phyloP scores from a whole-genome alignment of 495 filamentous ascomycete species.

The Xylaria scruposa region DNA sequence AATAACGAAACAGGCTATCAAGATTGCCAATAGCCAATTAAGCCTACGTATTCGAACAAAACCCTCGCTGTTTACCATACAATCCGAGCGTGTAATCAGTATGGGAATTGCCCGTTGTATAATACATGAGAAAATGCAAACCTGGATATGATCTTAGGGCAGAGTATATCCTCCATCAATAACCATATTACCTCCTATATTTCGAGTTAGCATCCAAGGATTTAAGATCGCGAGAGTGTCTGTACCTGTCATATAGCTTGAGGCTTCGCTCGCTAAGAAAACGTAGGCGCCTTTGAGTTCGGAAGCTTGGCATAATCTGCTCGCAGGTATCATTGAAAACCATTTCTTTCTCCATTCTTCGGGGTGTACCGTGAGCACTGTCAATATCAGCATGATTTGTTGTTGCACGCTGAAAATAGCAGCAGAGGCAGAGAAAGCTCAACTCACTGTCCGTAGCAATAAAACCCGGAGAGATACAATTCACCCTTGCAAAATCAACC shows the following conservation, averaged over 20 bases:
- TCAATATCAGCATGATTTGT: slow-evolving; percentile 17
- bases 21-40: too few species aligned
- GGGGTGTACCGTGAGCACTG: slow-evolving; percentile 37
- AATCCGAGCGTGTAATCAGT: background rate
- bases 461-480: slow-evolving; percentile 63
- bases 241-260: slow-evolving; percentile 44
- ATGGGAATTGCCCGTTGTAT: background rate
- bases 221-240: background rate
- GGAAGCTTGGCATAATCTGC: slow-evolving; percentile 58
- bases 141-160: slow-evolving; percentile 39
- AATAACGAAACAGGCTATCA: too few species aligned
- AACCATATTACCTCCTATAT: slow-evolving; percentile 33
- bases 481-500: slow-evolving; percentile 62
- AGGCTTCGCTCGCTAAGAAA: slow-evolving; percentile 68
- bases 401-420: background rate
- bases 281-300: slow-evolving; percentile 75
- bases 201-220: background rate
- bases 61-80: background rate
- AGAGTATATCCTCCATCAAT: slow-evolving; percentile 56
- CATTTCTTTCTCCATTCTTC: slow-evolving; percentile 35
- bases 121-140: too few species aligned
- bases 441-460: slow-evolving; percentile 40
- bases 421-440: background rate
- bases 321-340: slow-evolving; percentile 36
- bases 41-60: background rate